These are phyloP conservation scores for Allomyces arbusculus DNA, from an alignment of 192 early-diverging fungal species.

Conservation along the genomic window DNA sequence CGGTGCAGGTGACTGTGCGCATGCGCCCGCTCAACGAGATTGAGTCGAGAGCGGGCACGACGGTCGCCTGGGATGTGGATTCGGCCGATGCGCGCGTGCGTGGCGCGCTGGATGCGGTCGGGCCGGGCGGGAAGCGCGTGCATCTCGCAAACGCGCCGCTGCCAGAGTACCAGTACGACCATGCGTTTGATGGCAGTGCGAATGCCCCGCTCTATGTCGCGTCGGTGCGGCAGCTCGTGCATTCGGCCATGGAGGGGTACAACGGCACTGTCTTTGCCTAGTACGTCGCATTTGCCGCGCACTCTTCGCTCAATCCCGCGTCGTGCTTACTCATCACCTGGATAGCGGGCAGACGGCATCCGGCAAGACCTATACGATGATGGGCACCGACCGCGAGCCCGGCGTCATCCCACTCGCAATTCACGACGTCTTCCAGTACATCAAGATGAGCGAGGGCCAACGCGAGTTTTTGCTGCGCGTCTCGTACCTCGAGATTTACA, in stretches of 20 bases:
- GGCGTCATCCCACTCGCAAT: slow-evolving; percentile 51
- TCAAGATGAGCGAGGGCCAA: slow-evolving; percentile 26
- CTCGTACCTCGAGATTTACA: slow-evolving; percentile 97
- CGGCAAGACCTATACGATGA: slow-evolving; percentile 72
- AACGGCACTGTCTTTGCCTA: slow-evolving; percentile 90
- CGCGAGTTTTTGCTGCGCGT: slow-evolving; percentile 81
- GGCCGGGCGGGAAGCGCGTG: slow-evolving; percentile 6
- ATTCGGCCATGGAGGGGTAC: not conserved
- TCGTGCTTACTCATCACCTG: too few relatives aligned
- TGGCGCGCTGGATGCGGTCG: not conserved
- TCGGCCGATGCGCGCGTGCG: slow-evolving; percentile 3
- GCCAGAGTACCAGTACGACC: slow-evolving; percentile 10
- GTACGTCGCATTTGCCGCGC: too few relatives aligned
- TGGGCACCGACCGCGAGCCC: slow-evolving; percentile 32
- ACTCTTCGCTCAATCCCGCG: too few relatives aligned
- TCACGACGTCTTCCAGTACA: slow-evolving; percentile 53
- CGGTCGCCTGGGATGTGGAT: slow-evolving; percentile 19
- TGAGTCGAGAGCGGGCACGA: slow-evolving; percentile 27
- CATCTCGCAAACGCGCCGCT: slow-evolving; percentile 15
- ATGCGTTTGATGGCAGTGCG: not conserved
- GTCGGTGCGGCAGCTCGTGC: not conserved
- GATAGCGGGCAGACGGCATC: slow-evolving; percentile 71
- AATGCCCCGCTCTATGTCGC: not conserved
- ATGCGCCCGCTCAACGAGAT: slow-evolving; percentile 42
- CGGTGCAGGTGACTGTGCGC: slow-evolving; percentile 50